phyloP scores from a whole-genome alignment of 1,139 yeast species.

The Yamadazyma taylorii region DNA sequence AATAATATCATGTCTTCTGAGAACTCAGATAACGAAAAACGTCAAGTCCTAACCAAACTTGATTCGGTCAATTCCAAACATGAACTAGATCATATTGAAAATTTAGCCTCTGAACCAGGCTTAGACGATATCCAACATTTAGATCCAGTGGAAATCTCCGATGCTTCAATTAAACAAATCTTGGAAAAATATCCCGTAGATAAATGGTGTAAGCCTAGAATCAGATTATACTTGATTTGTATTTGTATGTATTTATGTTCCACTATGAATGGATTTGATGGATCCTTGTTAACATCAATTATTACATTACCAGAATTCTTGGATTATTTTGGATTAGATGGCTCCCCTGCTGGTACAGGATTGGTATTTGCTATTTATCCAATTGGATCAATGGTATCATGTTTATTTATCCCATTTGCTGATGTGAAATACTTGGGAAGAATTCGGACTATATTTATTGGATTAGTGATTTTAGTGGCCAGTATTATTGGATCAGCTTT shows the following conservation, averaged over 20 bases:
- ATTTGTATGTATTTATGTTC: constrained; percentile 17
- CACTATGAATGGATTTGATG: constrained; percentile 22
- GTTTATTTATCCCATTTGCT: constrained; percentile 16
- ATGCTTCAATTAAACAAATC: constrained; percentile 7
- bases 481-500: constrained; percentile 20
- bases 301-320: constrained; percentile 18
- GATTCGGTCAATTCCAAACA: constrained; percentile 1
- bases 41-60: no score
- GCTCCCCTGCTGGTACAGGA: constrained; percentile 19
- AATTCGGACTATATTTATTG: constrained; percentile 14
- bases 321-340: constrained; percentile 16
- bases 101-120: no score
- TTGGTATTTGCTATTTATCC: constrained; percentile 21
- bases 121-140: background rate
- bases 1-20: no score
- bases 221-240: constrained; percentile 12
- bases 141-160: constrained; percentile 7
- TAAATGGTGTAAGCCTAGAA: constrained; percentile 7
- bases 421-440: constrained; percentile 14
- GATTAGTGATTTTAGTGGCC: constrained; percentile 16
- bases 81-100: background rate
- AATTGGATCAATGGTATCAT: constrained; percentile 20
- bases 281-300: constrained; percentile 19
- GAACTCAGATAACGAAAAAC: background rate
- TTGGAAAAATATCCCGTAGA: constrained; percentile 8